These are phyloP conservation scores for Rubroboletus satanas DNA, from an alignment of 768 basidiomycete species.

Conservation along the genomic window DNA sequence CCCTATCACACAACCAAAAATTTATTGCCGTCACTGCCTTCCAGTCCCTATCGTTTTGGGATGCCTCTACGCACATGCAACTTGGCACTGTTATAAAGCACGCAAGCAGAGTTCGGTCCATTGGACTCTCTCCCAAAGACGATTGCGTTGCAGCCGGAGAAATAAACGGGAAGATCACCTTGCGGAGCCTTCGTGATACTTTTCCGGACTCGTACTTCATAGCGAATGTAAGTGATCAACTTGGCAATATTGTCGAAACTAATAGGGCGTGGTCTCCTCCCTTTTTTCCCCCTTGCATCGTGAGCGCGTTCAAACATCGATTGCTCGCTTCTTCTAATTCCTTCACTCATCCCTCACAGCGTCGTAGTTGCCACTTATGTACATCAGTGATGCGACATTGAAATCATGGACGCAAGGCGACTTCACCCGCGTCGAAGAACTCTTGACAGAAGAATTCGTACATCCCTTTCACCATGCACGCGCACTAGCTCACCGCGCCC, in stretches of 20 bases:
- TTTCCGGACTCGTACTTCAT: not conserved
- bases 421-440: not conserved
- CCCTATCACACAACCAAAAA: not conserved
- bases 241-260: not conserved
- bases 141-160: slow-evolving; percentile 1
- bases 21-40: not conserved
- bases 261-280: not conserved
- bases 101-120: not conserved
- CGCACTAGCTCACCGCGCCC: slow-evolving; percentile 1
- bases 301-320: not conserved
- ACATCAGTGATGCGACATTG: not conserved
- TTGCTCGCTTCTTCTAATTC: not conserved
- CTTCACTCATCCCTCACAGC: not conserved
- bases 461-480: not conserved
- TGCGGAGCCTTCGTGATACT: not conserved
- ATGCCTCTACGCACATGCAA: not conserved
- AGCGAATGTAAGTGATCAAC: not conserved
- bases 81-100: not conserved
- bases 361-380: not conserved
- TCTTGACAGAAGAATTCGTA: not conserved
- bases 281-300: not conserved
- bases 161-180: not conserved
- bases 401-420: not conserved
- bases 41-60: not conserved
- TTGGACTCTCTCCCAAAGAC: not conserved